Evolutionary conservation across 2,329 filamentous ascomycete genomes (phyloP), one percentile per base, ranked within the genome.

Genomic region (Laburnicola sp.): DNA sequence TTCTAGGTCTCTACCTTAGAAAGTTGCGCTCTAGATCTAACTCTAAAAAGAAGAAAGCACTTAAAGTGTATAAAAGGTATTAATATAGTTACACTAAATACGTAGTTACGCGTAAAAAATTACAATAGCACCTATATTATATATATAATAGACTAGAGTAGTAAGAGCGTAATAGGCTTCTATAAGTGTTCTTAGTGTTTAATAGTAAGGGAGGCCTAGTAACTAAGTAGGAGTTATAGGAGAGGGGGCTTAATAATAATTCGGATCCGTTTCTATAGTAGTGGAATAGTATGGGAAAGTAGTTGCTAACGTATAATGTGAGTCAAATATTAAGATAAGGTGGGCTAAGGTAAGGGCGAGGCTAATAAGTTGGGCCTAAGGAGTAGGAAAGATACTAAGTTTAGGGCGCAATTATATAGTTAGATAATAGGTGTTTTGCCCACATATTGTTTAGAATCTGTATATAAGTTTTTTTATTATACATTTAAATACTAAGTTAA

Each of bases 41-140:
- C 0, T 58, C 60, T 0, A 72, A 71, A 5, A 74, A 75, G 37
- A 74, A 69, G 27, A 65, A 65, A 49, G 77, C 53, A 34, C 62
- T 63, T 51, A 71, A 70, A 0, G 73, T 81, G 0, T 87, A 86
- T 55, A 82, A 87, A 63, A 70, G 74, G 4, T 84, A 82, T 50
- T 76, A 84, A 1, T 78, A 82, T 25, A 71, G 78, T 39, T 75
- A 85, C 3, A 87, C 85, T 0, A 80, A 85, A 39, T 80, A 76
- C 55, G 78, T 87, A 0, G 84, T 87, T 0, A 71, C 79, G 8
- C 70, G 83, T 2, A 84, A 84, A 0, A 85, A 82, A n/a, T 65
- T 78, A 9, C 82, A 87, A 55, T 84, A 86, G 59, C 78, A 80
- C 60, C 73, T 86, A 1, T 86, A 86, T 46, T 84, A 86, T 55